Evolutionary conservation across 768 basidiomycete genomes (phyloP), one percentile per base, ranked within the genome.

Genomic region (Amanita polypyramis): DNA sequence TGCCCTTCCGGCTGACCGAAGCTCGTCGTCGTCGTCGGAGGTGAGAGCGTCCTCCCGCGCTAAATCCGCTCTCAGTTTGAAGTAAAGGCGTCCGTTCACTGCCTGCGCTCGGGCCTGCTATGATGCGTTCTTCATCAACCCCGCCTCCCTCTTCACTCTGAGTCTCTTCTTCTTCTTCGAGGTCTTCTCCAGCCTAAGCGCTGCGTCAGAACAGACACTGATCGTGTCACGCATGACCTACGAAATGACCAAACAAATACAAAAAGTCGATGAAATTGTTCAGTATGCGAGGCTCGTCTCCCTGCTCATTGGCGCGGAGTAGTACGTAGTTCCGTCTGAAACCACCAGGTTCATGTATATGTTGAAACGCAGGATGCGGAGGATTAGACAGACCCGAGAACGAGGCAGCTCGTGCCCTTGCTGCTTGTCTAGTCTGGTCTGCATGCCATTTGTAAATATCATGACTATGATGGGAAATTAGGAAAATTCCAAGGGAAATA

Each of bases 361-460:
- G 90, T 57, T 93, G 85, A 49, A 96, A 87, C 2, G 76, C 85
- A 15, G 94, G 88, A 58, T 89, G 76, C 5, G 70, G 70, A 4
- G 74, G 67, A 9, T 70, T 66, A 33, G 70, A 70, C 2, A 75
- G 70, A 2, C 76, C 81, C 9, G 80, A 72, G 55, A 77, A 87
- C 0, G 87, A 90, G 32, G 77, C 73, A n/a, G 84, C 70, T 33
- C 88, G 82, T 14, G 75, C 69, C 35, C 88, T 77, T 10, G 64
- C 69, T 14, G 69, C 71, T 51, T 77, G 73, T 49, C 81, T 76
- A 20, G 73, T 75, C 47, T 81, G 79, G 55, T 86, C 84, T 12
- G 79, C 72, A 52, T 93, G 85, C 86, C 92, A 98, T 66, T 96
- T 97, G 72, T 96, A 98, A 34, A 98, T 85, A 53, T 83, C 83